phyloP scores from a whole-genome alignment of 1,139 yeast genomes.

The Hemisphaericaspora lyxosophila region DNA sequence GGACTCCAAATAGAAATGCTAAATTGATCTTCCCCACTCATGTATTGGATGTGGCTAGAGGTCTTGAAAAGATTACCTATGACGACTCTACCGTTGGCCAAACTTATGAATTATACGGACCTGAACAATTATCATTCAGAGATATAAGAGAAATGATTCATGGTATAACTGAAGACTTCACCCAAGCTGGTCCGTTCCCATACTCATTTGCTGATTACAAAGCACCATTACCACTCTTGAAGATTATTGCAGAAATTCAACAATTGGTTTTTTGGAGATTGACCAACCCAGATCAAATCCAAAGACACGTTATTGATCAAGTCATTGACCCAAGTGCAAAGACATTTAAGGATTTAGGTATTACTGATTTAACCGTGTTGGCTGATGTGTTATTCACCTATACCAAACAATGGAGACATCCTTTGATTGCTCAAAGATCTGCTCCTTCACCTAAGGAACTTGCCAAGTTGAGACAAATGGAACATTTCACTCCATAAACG shows the following conservation, averaged over 20 bases:
- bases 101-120: conserved; percentile 75
- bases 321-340: conserved; percentile 58
- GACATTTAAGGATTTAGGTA: conserved; percentile 72
- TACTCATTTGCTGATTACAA: conserved; percentile 33
- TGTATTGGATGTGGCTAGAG: conserved; percentile 76
- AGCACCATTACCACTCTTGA: conserved; percentile 43
- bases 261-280: conserved; percentile 66
- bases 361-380: conserved; percentile 57
- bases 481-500: conserved; percentile 37
- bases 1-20: conserved; percentile 65
- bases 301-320: conserved; percentile 74
- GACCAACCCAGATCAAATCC: conserved; percentile 72
- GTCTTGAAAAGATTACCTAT: conserved; percentile 74
- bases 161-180: conserved; percentile 59
- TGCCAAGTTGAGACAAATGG: conserved; percentile 45
- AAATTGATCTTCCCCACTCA: conserved; percentile 73
- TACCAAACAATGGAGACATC: conserved; percentile 57
- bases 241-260: conserved; percentile 47
- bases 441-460: conserved; percentile 44
- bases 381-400: conserved; percentile 69
- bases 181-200: conserved; percentile 54
- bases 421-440: conserved; percentile 50
- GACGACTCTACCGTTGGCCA: conserved; percentile 81
- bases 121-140: conserved; percentile 59
- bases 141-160: conserved; percentile 73